Evolutionary conservation across 2,329 filamentous ascomycete genomes (phyloP).

Genomic region (Domatiomyces globalis): DNA sequence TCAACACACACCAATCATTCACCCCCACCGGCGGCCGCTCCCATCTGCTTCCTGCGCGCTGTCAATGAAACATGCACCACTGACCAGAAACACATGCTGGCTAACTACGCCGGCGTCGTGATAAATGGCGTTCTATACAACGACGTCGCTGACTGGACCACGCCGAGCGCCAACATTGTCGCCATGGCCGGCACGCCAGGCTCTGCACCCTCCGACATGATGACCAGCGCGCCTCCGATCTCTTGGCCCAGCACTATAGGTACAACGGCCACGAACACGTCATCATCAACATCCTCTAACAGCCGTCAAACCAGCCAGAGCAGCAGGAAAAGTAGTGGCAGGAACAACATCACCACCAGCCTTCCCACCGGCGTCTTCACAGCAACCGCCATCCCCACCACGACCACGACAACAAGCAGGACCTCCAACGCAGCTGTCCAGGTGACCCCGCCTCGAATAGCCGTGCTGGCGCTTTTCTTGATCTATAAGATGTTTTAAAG

Average conservation of each 20-base stretch:
- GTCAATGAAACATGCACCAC: conserved; percentile 39
- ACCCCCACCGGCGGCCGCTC: conserved; percentile 30
- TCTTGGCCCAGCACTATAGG: neutral
- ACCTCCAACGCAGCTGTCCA: neutral
- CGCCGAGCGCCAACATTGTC: conserved; percentile 20
- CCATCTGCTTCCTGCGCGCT: conserved; percentile 48
- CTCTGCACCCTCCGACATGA: conserved; percentile 14
- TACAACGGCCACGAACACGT: neutral
- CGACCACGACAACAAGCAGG: conserved; percentile 1
- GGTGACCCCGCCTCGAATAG: neutral
- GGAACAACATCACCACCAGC: conserved; percentile 3
- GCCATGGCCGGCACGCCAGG: conserved; percentile 19
- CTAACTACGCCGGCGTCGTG: conserved; percentile 39
- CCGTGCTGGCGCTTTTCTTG: neutral
- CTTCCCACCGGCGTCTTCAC: conserved; percentile 22
- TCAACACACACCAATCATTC: conserved; percentile 43
- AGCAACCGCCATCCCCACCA: conserved; percentile 17
- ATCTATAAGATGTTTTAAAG: neutral
- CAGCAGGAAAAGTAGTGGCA: neutral
- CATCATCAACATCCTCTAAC: neutral
- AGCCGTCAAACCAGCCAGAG: neutral
- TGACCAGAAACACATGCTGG: conserved; percentile 36
- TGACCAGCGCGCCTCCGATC: conserved; percentile 9
- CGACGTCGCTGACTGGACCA: conserved; percentile 24
- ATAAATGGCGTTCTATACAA: conserved; percentile 46